These are phyloP conservation scores for Imleria badia DNA, from an alignment of 768 basidiomycete genomes.

Conservation along the genomic window DNA sequence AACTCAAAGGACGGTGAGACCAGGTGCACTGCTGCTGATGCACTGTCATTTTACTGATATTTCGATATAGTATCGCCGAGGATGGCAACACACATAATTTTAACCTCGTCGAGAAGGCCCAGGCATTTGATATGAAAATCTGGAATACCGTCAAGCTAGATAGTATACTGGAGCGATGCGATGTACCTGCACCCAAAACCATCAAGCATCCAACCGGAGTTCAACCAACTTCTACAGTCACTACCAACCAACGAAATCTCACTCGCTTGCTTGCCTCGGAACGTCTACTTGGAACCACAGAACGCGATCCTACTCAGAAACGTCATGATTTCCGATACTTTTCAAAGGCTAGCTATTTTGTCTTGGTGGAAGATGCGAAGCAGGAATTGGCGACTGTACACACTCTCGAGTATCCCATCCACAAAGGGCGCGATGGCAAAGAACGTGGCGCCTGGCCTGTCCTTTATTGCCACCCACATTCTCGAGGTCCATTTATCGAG, in stretches of 20 bases:
- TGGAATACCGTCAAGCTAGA: slow-evolving; percentile 77
- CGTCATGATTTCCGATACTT: slow-evolving; percentile 91
- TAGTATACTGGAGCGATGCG: slow-evolving; percentile 69
- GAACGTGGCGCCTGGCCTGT: slow-evolving; percentile 77
- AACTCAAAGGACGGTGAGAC: slow-evolving; percentile 56
- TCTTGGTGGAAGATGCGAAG: slow-evolving; percentile 89
- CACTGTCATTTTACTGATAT: background rate
- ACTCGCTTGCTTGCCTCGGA: slow-evolving; percentile 75
- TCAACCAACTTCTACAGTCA: slow-evolving; percentile 31
- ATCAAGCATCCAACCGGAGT: slow-evolving; percentile 28
- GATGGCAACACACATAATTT: slow-evolving; percentile 36
- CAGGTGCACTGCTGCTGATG: background rate
- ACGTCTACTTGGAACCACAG: slow-evolving; percentile 76
- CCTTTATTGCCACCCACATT: slow-evolving; percentile 71
- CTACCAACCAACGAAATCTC: slow-evolving; percentile 46
- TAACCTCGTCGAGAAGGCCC: slow-evolving; percentile 64
- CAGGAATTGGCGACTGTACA: slow-evolving; percentile 84
- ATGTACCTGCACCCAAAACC: slow-evolving; percentile 35
- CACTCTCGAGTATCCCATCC: slow-evolving; percentile 72
- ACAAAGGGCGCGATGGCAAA: slow-evolving; percentile 51
- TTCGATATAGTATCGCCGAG: slow-evolving; percentile 27
- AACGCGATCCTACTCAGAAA: slow-evolving; percentile 88
- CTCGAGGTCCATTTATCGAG: slow-evolving; percentile 71
- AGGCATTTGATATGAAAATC: slow-evolving; percentile 76
- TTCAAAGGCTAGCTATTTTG: slow-evolving; percentile 66